Evolutionary conservation across 352 stramenopile genomes (phyloP).

Genomic region (Hyaloperonospora brassicae): DNA sequence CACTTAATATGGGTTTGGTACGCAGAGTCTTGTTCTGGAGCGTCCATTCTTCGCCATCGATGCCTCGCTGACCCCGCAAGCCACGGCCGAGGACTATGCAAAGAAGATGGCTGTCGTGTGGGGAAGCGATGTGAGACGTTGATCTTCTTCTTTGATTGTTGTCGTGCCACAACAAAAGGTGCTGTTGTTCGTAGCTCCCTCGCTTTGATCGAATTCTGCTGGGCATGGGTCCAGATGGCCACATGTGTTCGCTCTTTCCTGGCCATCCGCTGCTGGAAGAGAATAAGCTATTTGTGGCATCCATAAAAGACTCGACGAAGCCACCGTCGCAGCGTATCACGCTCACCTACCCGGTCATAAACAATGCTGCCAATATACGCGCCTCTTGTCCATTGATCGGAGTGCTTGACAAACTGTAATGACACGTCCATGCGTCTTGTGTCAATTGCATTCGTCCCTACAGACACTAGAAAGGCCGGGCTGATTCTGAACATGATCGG

Average conservation of each 20-base stretch:
- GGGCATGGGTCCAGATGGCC: slow-evolving; percentile 96
- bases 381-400: slow-evolving; percentile 47
- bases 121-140: slow-evolving; percentile 45
- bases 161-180: slow-evolving; percentile 2
- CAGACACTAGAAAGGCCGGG: slow-evolving; percentile 80
- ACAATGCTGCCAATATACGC: too few relatives aligned
- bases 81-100: slow-evolving; percentile 65
- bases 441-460: slow-evolving; percentile 88
- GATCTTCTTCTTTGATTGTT: not conserved
- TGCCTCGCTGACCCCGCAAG: slow-evolving; percentile 50
- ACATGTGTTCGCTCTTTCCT: slow-evolving; percentile 98
- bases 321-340: slow-evolving; percentile 94
- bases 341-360: slow-evolving; percentile 93
- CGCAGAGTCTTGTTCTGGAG: slow-evolving; percentile 17
- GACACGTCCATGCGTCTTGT: not conserved
- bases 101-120: slow-evolving; percentile 58
- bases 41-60: slow-evolving; percentile 91
- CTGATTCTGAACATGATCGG: slow-evolving; percentile 80
- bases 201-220: slow-evolving; percentile 94
- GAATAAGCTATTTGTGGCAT: slow-evolving; percentile 76
- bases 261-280: slow-evolving; percentile 89
- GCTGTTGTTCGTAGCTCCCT: slow-evolving; percentile 42
- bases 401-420: not conserved
- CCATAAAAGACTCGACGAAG: slow-evolving; percentile 97
- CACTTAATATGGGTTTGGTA: not conserved